Percentiles rank a stretch among this genome's conserved stretches.
Conservation (phyloP, 352 stramenopile species). For the Aphanomyces euteiches region DNA sequence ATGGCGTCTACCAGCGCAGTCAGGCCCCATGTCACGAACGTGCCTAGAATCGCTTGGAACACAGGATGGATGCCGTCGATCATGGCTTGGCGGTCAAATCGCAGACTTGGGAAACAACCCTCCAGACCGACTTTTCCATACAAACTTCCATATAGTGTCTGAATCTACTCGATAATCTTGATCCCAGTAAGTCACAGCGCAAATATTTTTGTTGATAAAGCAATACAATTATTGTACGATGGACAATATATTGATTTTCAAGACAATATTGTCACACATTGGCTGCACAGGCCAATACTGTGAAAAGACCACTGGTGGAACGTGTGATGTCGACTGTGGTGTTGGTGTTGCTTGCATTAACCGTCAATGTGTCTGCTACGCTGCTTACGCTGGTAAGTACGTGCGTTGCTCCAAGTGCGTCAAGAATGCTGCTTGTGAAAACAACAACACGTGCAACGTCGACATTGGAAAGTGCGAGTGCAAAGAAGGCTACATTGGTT, state of each 20-base stretch:
- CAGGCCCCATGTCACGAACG: constrained; percentile 79
- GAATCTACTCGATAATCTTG: too few relatives aligned
- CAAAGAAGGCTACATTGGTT: constrained; percentile 39
- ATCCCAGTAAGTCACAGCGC: too few relatives aligned
- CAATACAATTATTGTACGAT: background rate
- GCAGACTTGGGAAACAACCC: too few relatives aligned
- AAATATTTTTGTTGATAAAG: background rate
- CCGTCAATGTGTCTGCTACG: constrained; percentile 44
- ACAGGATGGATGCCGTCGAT: constrained; percentile 72
- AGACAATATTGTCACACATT: too few relatives aligned
- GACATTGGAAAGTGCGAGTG: constrained; percentile 47
- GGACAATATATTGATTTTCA: background rate
- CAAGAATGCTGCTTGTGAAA: constrained; percentile 52
- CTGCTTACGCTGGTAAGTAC: constrained; percentile 47
- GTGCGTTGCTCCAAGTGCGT: constrained; percentile 49
- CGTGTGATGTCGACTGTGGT: constrained; percentile 56
- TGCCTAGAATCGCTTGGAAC: constrained; percentile 75
- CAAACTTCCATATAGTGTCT: too few relatives aligned
- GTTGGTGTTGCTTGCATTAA: constrained; percentile 46
- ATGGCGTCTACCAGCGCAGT: constrained; percentile 53
- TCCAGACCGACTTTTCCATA: too few relatives aligned
- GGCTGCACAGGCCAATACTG: constrained; percentile 48
- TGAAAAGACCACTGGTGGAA: constrained; percentile 40
- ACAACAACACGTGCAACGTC: constrained; percentile 48
- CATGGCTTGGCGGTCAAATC: constrained; percentile 37